phyloP scores from a whole-genome alignment of 352 stramenopile genomes.

The Aphanomyces invadans region DNA sequence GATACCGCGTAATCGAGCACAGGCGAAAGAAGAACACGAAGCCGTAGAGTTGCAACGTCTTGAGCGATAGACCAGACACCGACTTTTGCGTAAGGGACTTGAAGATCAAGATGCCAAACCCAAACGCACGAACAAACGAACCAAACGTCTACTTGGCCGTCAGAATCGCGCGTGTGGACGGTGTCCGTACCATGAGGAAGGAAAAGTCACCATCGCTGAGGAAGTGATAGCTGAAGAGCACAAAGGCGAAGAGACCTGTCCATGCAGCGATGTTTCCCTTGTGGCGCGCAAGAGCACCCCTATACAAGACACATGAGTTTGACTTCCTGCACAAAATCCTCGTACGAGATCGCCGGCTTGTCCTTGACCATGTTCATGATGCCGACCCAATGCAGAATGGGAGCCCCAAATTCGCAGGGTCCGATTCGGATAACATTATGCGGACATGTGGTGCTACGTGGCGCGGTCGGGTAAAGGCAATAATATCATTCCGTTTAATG shows the following conservation, averaged over 20 bases:
- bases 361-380: conserved; percentile 23
- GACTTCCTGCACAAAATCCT: neutral
- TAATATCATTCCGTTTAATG: no score
- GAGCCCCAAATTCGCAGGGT: neutral
- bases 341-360: conserved; percentile 23
- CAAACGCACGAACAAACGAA: conserved; percentile 84
- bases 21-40: conserved; percentile 96
- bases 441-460: neutral
- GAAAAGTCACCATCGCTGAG: conserved; percentile 98
- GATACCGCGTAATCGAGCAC: conserved; percentile 95
- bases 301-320: conserved; percentile 12
- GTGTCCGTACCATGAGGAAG: conserved; percentile 94
- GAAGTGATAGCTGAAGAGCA: conserved; percentile 94
- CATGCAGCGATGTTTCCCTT: conserved; percentile 95
- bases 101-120: conserved; percentile 90
- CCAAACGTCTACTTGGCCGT: conserved; percentile 67
- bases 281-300: conserved; percentile 65
- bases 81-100: conserved; percentile 91
- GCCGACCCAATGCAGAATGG: neutral
- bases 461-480: no score
- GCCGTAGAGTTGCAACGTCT: conserved; percentile 96
- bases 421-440: neutral
- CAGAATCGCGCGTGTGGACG: conserved; percentile 15
- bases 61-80: conserved; percentile 90
- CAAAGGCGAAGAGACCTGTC: conserved; percentile 91